A percentile compares a stretch with the other conserved stretches of the same genome.
Evolutionary conservation across 345 rosid species (phyloP).

Genomic region (Hibiscus mutabilis): DNA sequence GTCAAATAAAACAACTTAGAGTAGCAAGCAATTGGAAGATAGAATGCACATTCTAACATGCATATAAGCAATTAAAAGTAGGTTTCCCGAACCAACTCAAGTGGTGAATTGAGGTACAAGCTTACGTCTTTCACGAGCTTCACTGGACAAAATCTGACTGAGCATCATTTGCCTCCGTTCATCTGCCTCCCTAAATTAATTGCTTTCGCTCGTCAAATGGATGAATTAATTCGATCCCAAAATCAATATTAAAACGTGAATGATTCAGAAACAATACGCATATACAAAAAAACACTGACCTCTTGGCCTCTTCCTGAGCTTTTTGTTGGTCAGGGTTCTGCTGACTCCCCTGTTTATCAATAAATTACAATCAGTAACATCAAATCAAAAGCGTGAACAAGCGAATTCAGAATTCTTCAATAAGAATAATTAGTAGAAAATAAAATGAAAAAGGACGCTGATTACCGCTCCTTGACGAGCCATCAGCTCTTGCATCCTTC

Average conservation of each 20-base stretch:
- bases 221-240: neutral
- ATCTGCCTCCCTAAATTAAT: slow-evolving; percentile 75
- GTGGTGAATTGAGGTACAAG: slow-evolving; percentile 4
- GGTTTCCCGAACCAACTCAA: neutral
- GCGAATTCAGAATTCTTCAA: neutral
- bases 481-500: slow-evolving; percentile 97
- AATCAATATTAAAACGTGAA: neutral
- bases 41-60: neutral
- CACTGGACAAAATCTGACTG: slow-evolving; percentile 76
- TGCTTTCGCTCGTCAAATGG: neutral
- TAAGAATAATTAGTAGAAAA: neutral
- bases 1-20: neutral
- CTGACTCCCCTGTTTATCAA: slow-evolving; percentile 44
- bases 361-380: slow-evolving; percentile 1
- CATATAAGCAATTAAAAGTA: neutral
- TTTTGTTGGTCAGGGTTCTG: slow-evolving; percentile 66
- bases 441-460: neutral
- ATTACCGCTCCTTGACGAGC: slow-evolving; percentile 66
- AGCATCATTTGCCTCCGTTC: slow-evolving; percentile 95
- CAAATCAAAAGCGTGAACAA: neutral
- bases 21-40: neutral
- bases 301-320: slow-evolving; percentile 83
- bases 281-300: slow-evolving; percentile 31
- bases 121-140: slow-evolving; percentile 91
- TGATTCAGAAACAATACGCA: neutral